These are phyloP conservation scores for Leishmania turanica DNA, from an alignment of 208 protist genomes.

Conservation along the genomic window DNA sequence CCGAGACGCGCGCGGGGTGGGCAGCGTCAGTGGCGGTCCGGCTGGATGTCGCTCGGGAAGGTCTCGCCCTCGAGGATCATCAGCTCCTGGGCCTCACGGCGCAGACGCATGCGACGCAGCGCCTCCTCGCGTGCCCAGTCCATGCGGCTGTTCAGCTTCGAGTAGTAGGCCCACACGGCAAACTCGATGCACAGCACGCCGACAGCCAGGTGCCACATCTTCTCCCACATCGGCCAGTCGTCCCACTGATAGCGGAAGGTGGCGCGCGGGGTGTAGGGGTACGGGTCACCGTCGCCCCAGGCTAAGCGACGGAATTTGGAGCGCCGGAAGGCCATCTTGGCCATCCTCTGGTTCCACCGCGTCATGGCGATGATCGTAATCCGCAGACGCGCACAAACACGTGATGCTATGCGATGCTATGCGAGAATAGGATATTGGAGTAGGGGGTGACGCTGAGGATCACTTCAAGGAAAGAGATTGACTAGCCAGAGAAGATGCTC, in stretches of 20 bases:
- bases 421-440: too few relatives aligned
- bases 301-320: constrained; percentile 89
- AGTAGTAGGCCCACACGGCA: constrained; percentile 83
- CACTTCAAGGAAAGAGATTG: neutral
- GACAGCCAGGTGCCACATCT: constrained; percentile 66
- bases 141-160: constrained; percentile 82
- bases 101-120: constrained; percentile 87
- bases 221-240: constrained; percentile 89
- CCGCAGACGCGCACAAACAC: neutral
- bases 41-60: constrained; percentile 81
- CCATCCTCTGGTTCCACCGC: constrained; percentile 91
- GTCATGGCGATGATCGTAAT: constrained; percentile 35
- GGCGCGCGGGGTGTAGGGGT: constrained; percentile 88
- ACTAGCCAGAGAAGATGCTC: neutral
- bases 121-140: constrained; percentile 91
- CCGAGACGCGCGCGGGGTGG: too few relatives aligned
- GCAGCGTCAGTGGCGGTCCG: neutral
- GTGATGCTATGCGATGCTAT: neutral
- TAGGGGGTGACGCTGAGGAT: neutral
- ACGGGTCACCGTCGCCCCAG: constrained; percentile 89
- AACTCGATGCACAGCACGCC: constrained; percentile 74
- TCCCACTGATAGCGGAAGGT: constrained; percentile 93
- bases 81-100: constrained; percentile 87
- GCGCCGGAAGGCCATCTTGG: constrained; percentile 88
- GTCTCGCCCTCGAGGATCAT: constrained; percentile 87